Base-by-base conservation (phyloP, 202 grass and related monocot species). In the Saccharum hybrid region DNA sequence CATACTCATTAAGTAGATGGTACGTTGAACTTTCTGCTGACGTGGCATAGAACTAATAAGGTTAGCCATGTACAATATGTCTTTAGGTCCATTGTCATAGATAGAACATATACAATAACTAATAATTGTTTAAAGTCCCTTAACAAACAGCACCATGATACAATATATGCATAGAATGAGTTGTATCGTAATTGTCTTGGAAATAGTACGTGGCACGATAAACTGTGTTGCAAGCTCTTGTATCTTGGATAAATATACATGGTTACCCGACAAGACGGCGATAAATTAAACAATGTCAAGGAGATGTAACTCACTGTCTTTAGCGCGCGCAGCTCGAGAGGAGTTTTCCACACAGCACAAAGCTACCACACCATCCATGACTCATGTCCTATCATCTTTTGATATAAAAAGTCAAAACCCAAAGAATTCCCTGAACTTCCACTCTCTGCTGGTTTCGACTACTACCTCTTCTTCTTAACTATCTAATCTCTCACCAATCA, bases 401-500 rank as follows among this genome's bases (percentile, higher is more conserved):
- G 19, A 79, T 89, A 62, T 59, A 72, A 67, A 80, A 56, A 21
- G 49, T 74, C 33, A 85, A 68, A 66, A 68, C 33, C 49, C 26
- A 65, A 30, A 65, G 31, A 66, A 43, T 66, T 83, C 62, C 14
- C 72, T 23, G 76, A 31, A 63, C 60, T 41, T n/a, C 28, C 40
- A 30, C 28, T 72, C 69, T 43, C 42, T 72, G 70, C 42, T 72
- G 70, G 42, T 63, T 63, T 38, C 66, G 71, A 19, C 9, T 81
- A 56, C 21, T 81, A 65, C 31, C 51, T 60, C 66, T 26, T 14
- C 1, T 42, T 75, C 39, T 77, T 37, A 54, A 37, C 46, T 51
- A 5, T 51, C 48, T 54, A 63, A 49, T 82, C 72, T 82, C 60
- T 68, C 70, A 51, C 59, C 74, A 79, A 86, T 86, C 79, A 86